A percentile compares a stretch with the other conserved stretches of the same genome.
Evolutionary conservation across 2,329 filamentous ascomycete species (phyloP).

Genomic region (Escovopsis sp.): DNA sequence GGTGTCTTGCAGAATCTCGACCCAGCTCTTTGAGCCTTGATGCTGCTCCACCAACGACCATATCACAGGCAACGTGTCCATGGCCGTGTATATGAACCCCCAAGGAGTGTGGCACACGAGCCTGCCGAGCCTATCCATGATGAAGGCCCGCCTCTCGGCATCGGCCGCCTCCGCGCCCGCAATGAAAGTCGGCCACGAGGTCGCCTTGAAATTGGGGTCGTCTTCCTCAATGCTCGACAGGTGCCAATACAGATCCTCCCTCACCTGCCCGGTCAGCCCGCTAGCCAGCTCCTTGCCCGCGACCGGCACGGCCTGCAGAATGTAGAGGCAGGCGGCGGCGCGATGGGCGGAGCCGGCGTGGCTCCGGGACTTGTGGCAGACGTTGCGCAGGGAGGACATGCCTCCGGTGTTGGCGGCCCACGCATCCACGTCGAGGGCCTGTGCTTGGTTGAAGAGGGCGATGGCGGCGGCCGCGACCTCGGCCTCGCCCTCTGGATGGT

Average conservation of each 20-base stretch:
- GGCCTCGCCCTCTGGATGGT: slow-evolving; percentile 4
- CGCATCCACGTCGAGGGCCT: slow-evolving; percentile 23
- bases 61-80: slow-evolving; percentile 28
- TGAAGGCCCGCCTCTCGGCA: slow-evolving; percentile 29
- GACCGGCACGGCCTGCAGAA: slow-evolving; percentile 24
- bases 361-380: slow-evolving; percentile 21
- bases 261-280: slow-evolving; percentile 19
- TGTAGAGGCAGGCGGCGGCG: slow-evolving; percentile 31
- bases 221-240: slow-evolving; percentile 31
- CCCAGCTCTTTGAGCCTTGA: slow-evolving; percentile 22
- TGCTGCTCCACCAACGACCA: slow-evolving; percentile 25
- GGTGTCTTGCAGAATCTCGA: slow-evolving; percentile 27
- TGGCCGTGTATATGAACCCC: slow-evolving; percentile 33
- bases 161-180: slow-evolving; percentile 36
- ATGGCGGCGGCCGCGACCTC: slow-evolving; percentile 17
- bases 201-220: slow-evolving; percentile 40
- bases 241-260: slow-evolving; percentile 30
- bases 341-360: slow-evolving; percentile 29
- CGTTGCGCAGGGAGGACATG: slow-evolving; percentile 19
- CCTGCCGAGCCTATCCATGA: slow-evolving; percentile 28
- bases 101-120: slow-evolving; percentile 29
- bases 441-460: slow-evolving; percentile 22
- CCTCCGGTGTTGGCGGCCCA: slow-evolving; percentile 26
- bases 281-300: slow-evolving; percentile 11
- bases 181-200: slow-evolving; percentile 42